Evolutionary conservation across 768 basidiomycete species (phyloP).

Genomic region (Boletus rufocinnamomeus): DNA sequence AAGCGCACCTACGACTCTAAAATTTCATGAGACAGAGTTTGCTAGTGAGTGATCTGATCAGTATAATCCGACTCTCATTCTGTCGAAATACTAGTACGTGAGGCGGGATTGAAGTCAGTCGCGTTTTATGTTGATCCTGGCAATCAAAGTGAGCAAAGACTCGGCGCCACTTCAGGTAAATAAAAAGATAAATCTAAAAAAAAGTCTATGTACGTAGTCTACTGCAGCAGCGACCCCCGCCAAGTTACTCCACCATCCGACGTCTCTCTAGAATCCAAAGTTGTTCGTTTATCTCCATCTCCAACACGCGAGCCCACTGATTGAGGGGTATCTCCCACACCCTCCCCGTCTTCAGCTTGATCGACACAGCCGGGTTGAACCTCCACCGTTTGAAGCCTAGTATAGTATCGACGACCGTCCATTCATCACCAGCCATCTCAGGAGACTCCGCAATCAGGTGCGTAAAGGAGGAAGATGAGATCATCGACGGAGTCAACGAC

Average conservation of each 20-base stretch:
- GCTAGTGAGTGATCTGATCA: too few species aligned
- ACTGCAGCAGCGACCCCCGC: not conserved
- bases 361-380: constrained; percentile 19
- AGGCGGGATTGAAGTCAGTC: not conserved
- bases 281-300: constrained; percentile 41
- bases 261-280: constrained; percentile 53
- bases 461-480: constrained; percentile 47
- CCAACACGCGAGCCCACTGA: constrained; percentile 32
- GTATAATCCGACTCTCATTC: too few species aligned
- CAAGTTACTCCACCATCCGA: not conserved
- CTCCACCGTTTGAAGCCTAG: constrained; percentile 47
- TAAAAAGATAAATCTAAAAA: not conserved
- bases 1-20: too few species aligned
- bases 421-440: constrained; percentile 33
- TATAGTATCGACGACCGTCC: constrained; percentile 48
- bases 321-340: constrained; percentile 27
- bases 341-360: constrained; percentile 21
- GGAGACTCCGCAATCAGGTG: constrained; percentile 61
- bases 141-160: not conserved
- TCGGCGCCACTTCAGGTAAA: not conserved
- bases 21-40: too few species aligned
- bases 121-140: not conserved
- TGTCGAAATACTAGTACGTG: too few species aligned
- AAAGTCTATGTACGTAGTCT: too few species aligned
- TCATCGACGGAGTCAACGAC: constrained; percentile 47